A percentile compares a stretch with the other conserved stretches of the same genome.
These are phyloP conservation scores for Xylariomycetidae sp. DNA, from an alignment of 2,329 filamentous ascomycete species.

Conservation along the genomic window DNA sequence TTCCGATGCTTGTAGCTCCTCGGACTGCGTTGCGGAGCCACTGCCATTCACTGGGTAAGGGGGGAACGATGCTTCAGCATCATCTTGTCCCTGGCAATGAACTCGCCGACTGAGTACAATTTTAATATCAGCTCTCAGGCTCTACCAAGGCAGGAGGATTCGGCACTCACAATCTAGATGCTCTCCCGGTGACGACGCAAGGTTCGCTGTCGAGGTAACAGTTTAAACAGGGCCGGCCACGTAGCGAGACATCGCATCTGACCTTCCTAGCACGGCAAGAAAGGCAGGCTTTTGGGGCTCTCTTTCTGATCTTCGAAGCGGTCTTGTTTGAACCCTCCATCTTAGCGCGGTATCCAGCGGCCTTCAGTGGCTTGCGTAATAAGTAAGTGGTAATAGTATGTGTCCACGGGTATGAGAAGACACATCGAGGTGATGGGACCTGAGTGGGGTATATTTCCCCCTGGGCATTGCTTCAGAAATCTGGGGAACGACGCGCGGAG, in stretches of 20 bases:
- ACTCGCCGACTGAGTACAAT: conserved; percentile 20
- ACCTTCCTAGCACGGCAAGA: conserved; percentile 47
- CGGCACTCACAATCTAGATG: conserved; percentile 32
- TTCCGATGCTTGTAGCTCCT: no score
- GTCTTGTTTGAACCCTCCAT: conserved; percentile 26
- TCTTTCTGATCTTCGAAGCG: conserved; percentile 33
- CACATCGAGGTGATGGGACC: no score
- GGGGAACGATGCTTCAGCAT: conserved; percentile 23
- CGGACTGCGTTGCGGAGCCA: no score
- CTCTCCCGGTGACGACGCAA: conserved; percentile 34
- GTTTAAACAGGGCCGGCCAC: conserved; percentile 45
- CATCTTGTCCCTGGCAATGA: conserved; percentile 23
- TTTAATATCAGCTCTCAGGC: conserved; percentile 8
- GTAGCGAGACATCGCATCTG: conserved; percentile 43
- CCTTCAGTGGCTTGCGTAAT: no score
- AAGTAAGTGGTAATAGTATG: no score
- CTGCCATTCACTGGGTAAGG: conserved; percentile 22
- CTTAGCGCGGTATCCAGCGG: conserved; percentile 1
- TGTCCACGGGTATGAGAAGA: no score
- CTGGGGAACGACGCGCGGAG: no score
- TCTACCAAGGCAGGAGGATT: not conserved
- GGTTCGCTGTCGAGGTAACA: conserved; percentile 44
- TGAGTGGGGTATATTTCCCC: no score
- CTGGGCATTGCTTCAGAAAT: no score
- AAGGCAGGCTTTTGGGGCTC: conserved; percentile 44